Percentiles rank a stretch among this genome's conserved stretches.
Evolutionary conservation across 75 land plant species (phyloP).

Genomic region (Cunninghamia lanceolata): DNA sequence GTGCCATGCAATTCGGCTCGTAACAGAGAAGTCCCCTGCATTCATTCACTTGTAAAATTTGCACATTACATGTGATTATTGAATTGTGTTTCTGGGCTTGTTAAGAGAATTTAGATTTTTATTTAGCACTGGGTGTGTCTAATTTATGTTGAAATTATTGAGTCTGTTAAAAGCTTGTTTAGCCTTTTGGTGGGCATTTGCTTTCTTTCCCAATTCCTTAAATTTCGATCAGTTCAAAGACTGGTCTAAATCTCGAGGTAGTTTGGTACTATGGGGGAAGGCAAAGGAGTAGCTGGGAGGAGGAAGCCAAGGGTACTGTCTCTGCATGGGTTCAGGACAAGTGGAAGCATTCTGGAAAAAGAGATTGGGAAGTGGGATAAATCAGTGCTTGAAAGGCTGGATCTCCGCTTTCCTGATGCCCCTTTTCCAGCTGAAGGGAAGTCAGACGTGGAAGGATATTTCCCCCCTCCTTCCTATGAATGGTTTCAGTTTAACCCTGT

Average conservation of each 20-base stretch:
- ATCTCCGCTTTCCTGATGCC: constrained; percentile 69
- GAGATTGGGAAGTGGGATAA: constrained; percentile 76
- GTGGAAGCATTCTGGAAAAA: constrained; percentile 64
- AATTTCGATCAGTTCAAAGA: neutral
- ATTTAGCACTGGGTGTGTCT: too few species aligned
- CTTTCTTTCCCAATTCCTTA: too few species aligned
- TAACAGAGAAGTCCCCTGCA: too few species aligned
- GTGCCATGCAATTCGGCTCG: too few species aligned
- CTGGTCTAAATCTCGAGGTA: neutral
- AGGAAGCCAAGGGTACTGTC: constrained; percentile 46
- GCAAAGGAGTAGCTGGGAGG: neutral
- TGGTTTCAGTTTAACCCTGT: constrained; percentile 68
- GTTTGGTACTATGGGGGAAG: neutral
- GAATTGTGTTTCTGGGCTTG: too few species aligned
- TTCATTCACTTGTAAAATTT: too few species aligned
- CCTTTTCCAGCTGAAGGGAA: constrained; percentile 74
- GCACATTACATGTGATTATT: too few species aligned
- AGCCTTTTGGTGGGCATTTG: too few species aligned
- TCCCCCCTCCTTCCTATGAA: too few species aligned
- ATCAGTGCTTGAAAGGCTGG: constrained; percentile 52
- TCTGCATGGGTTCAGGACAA: constrained; percentile 92
- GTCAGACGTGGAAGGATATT: constrained; percentile 86
- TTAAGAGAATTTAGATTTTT: too few species aligned
- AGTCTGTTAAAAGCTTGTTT: too few species aligned
- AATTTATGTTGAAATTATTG: too few species aligned